A percentile compares a stretch with the other conserved stretches of the same genome.
phyloP scores from a whole-genome alignment of 352 stramenopile genomes.

The Globisporangium acanthophoron region DNA sequence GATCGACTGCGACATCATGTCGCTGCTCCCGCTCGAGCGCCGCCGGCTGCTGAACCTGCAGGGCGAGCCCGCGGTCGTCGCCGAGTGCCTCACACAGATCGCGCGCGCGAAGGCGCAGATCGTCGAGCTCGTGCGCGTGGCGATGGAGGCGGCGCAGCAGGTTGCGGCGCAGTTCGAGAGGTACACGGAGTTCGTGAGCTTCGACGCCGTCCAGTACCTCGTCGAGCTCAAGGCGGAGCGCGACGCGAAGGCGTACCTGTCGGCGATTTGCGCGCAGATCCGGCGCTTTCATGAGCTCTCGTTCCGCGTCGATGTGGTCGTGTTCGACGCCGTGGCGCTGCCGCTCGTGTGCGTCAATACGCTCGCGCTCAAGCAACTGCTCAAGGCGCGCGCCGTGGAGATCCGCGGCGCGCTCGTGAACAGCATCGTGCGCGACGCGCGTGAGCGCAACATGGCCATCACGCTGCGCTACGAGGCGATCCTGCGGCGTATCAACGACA shows the following conservation, averaged over 20 bases:
- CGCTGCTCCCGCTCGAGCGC: slow-evolving; percentile 70
- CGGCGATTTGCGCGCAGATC: slow-evolving; percentile 59
- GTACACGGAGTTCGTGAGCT: slow-evolving; percentile 80
- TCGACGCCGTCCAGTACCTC: slow-evolving; percentile 78
- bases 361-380: slow-evolving; percentile 50
- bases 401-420: slow-evolving; percentile 79
- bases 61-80: slow-evolving; percentile 32
- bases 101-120: slow-evolving; percentile 48
- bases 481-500: slow-evolving; percentile 86
- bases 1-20: slow-evolving; percentile 90
- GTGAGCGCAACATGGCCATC: slow-evolving; percentile 85
- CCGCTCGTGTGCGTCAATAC: slow-evolving; percentile 78
- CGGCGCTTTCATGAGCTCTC: slow-evolving; percentile 70
- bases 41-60: slow-evolving; percentile 47
- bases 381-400: slow-evolving; percentile 63
- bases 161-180: slow-evolving; percentile 67
- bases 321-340: slow-evolving; percentile 73
- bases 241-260: slow-evolving; percentile 22
- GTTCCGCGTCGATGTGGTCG: slow-evolving; percentile 51
- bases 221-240: slow-evolving; percentile 32
- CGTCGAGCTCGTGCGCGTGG: slow-evolving; percentile 38
- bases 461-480: slow-evolving; percentile 88
- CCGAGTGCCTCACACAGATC: slow-evolving; percentile 42
- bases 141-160: slow-evolving; percentile 59
- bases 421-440: slow-evolving; percentile 67